Base-by-base conservation (phyloP, 179 eudicot species). In the Nepenthes alata region DNA sequence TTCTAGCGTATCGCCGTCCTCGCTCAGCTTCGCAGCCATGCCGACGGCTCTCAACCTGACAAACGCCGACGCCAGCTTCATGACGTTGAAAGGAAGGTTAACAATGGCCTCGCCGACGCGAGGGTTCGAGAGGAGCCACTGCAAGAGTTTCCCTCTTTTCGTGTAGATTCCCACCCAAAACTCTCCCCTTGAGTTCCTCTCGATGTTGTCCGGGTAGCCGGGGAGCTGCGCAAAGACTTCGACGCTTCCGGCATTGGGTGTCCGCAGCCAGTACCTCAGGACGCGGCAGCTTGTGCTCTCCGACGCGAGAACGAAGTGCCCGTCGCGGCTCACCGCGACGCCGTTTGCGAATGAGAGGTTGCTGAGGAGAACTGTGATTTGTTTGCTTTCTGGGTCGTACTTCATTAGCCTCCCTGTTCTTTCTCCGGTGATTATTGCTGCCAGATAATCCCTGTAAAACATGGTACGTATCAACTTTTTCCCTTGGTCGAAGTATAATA, bases 121-220 rank as follows among this genome's bases (percentile, higher is more conserved):
- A 41, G 79, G 61, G 59, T 49, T 53, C 0, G 85, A 80, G 6
- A 84, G 68, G 0, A 72, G 6, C 85, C 82, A 78, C 39, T 74
- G 61, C 72, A 80, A 51, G 10, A 78, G 11, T 2, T 51, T 62
- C 6, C 75, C 75, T 65, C 68, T 69, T 65, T 68, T 81, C 1
- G 83, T 77, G 63, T 82, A 76, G 49, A 91, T 58, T 55, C 83
- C 97, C 1, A 91, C 87, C 97, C 97, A 91, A 69, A 77, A 85
- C 47, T 82, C 89, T 0, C 87, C 96, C 15, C 62, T 74, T 0
- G 58, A 34, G 47, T 77, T 91, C 63, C 78, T 75, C 50, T 68
- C 78, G 3, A 91, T 84, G 63, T 91, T 91, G 75, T 91, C 95
- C 0, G 96, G 85, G 57, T 74, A 87, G 7, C 97, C 95, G 0